Evolutionary conservation across 257 asterid genomes (phyloP).

Genomic region (Catharanthus roseus): DNA sequence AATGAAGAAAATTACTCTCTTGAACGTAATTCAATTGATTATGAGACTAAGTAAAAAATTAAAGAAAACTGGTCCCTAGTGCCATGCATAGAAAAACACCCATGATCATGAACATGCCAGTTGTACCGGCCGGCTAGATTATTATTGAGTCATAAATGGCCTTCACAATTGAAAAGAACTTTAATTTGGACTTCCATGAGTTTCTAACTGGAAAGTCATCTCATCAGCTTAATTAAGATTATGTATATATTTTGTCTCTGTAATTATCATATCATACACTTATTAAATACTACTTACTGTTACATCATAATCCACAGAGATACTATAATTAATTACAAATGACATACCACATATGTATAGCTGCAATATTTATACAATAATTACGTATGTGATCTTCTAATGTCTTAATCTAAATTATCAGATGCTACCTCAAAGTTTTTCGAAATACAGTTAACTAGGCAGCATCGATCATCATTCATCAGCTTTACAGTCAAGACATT

Average conservation of each 20-base stretch:
- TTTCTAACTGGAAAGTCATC: too few relatives aligned
- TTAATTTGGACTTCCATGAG: not conserved
- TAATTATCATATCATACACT: not conserved
- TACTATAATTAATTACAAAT: not conserved
- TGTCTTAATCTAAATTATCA: conserved; percentile 6
- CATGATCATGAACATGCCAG: not conserved
- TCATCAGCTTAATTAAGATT: too few relatives aligned
- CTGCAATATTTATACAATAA: not conserved
- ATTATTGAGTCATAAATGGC: too few relatives aligned
- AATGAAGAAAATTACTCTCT: too few relatives aligned
- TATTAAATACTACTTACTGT: too few relatives aligned
- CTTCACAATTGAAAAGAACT: conserved; percentile 1
- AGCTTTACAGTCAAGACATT: not conserved
- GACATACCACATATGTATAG: not conserved
- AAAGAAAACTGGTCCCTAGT: not conserved
- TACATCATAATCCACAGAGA: too few relatives aligned
- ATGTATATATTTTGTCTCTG: too few relatives aligned
- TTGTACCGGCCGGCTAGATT: not conserved
- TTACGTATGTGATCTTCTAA: not conserved
- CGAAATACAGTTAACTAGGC: conserved; percentile 9
- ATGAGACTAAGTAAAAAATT: too few relatives aligned
- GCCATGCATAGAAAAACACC: not conserved
- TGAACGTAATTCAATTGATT: too few relatives aligned
- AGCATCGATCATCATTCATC: too few relatives aligned
- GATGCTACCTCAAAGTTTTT: not conserved